Evolutionary conservation across 2,329 filamentous ascomycete species (phyloP).

Genomic region (Aspergillus vadensis): DNA sequence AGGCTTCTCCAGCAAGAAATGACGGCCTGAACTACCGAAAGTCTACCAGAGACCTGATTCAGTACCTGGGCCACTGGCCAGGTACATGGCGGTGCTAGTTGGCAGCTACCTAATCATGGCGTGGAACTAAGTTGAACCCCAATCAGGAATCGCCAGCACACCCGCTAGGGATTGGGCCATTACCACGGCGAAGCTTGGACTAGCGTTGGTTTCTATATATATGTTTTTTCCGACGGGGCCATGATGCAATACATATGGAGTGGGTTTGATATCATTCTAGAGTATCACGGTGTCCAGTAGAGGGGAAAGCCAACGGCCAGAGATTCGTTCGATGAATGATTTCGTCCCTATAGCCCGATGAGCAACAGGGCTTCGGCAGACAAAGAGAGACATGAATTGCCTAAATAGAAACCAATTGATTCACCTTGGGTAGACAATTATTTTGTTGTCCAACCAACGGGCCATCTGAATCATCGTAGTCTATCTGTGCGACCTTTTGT

Average conservation of each 20-base stretch:
- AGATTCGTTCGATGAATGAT: neutral
- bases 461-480: neutral
- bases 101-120: slow-evolving; percentile 6
- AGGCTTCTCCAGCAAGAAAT: neutral
- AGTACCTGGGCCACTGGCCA: neutral
- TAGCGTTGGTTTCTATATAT: slow-evolving; percentile 9
- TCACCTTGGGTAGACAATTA: slow-evolving; percentile 6
- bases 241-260: slow-evolving; percentile 6
- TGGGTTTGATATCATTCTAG: neutral
- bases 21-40: neutral
- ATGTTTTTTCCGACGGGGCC: neutral
- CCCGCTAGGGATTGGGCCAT: slow-evolving; percentile 7
- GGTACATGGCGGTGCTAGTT: neutral
- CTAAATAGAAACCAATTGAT: neutral
- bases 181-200: neutral
- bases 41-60: neutral
- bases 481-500: slow-evolving; percentile 6
- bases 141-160: slow-evolving; percentile 10
- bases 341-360: neutral
- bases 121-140: slow-evolving; percentile 3
- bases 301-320: neutral
- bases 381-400: neutral
- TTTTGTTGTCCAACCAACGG: slow-evolving; percentile 3
- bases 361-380: neutral
- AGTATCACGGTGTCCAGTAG: neutral